These are phyloP conservation scores for Pinus albicaulis DNA, from an alignment of 75 land plant genomes.

Conservation along the genomic window DNA sequence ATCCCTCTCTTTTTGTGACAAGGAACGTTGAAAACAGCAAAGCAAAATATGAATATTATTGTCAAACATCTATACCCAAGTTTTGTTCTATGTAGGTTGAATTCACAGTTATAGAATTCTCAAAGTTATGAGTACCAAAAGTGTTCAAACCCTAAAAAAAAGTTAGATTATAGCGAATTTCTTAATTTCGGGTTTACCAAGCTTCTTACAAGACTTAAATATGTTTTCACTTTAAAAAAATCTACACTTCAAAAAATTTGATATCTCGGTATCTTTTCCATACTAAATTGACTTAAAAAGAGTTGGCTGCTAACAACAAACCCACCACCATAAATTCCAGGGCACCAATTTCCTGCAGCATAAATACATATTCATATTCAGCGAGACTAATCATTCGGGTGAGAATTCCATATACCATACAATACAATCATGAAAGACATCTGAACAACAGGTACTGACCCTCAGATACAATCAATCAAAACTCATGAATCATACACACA, in stretches of 20 bases:
- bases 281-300: too few relatives aligned
- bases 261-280: too few relatives aligned
- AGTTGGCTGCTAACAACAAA: background rate
- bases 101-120: too few relatives aligned
- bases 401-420: background rate
- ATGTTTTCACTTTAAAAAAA: too few relatives aligned
- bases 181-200: too few relatives aligned
- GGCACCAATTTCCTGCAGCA: constrained; percentile 6
- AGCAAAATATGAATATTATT: background rate
- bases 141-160: too few relatives aligned
- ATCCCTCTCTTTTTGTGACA: constrained; percentile 16
- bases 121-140: too few relatives aligned
- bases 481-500: background rate
- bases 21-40: background rate
- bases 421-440: background rate
- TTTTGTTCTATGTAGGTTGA: too few relatives aligned
- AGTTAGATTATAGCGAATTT: too few relatives aligned
- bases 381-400: background rate
- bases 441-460: background rate
- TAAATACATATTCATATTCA: background rate
- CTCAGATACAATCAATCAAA: background rate
- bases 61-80: too few relatives aligned
- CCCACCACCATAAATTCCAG: background rate
- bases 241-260: too few relatives aligned
- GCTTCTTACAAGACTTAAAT: too few relatives aligned